Base-by-base conservation (phyloP, 768 basidiomycete species). In the Boletus rex-veris region DNA sequence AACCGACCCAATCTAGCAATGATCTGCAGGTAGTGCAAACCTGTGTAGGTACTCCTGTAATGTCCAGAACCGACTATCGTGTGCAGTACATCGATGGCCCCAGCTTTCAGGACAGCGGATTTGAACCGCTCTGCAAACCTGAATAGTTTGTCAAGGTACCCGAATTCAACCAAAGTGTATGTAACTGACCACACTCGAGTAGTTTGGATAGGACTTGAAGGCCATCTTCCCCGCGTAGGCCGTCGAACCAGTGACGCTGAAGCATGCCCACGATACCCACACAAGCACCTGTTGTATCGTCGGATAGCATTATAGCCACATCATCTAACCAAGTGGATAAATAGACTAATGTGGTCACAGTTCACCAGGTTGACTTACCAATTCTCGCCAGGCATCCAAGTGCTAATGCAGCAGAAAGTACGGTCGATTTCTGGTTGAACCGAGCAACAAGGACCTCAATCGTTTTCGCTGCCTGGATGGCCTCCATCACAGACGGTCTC, bases 241-340 rank as follows among this genome's bases (percentile, higher is more conserved):
- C 65, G 18, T 69, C 67, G n/a, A 69, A 68, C 65, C 67, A 65
- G 39, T 63, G 58, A 45, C 57, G 60, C 43, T 30, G 52, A 30
- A 68, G 48, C 67, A 68, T 69, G 7, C 39, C 30, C 21, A 64
- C 7, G 35, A 69, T 59, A 14, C 43, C 44, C 19, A 0, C 19
- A 11, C 45, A 28, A 12, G 50, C 58, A 18, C 55, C 52, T 0
- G 45, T 45, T 10, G 48, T n/a, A 4, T 57, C 42, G 4, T 49
- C 36, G 16, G 51, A 54, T 2, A 61, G 43, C 41, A 59, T 38
- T 3, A 31, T 10, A 9, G 57, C 57, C 3, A 69, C 48, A 12
- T 58, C 57, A 19, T 61, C 67, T 69, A 40, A n/a, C 12, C 3
- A 7, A 45, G 19, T 3, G 28, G 16, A 18, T 55, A 5, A 43